phyloP scores from a whole-genome alignment of 208 protist genomes.

The Leishmania braziliensis region DNA sequence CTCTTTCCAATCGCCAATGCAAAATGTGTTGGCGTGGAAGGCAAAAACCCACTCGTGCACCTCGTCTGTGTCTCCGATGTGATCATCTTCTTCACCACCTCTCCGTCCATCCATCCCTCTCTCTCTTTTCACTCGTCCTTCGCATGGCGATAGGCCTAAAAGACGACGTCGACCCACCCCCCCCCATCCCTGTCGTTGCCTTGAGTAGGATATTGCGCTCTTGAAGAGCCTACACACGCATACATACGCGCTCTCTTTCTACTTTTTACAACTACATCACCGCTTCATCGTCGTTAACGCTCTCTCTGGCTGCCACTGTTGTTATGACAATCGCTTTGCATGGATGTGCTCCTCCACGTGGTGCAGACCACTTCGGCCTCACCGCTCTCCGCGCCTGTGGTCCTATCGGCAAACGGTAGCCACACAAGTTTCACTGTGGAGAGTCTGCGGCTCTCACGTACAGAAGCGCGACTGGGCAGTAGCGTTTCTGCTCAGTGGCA shows the following conservation, averaged over 20 bases:
- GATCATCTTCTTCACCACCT: neutral
- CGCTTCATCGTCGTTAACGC: neutral
- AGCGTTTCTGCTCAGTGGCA: neutral
- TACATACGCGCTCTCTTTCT: neutral
- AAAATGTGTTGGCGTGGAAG: neutral
- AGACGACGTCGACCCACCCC: neutral
- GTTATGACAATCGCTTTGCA: neutral
- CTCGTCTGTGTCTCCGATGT: neutral
- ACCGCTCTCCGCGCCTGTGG: neutral
- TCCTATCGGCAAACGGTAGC: neutral
- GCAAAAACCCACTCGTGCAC: neutral
- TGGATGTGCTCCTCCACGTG: slow-evolving; percentile 23
- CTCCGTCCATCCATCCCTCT: neutral
- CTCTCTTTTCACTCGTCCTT: neutral
- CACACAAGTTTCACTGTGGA: neutral
- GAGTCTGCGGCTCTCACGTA: neutral
- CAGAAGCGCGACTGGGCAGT: neutral
- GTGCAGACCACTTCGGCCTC: neutral
- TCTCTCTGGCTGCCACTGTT: neutral
- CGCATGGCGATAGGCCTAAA: neutral
- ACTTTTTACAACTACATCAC: neutral
- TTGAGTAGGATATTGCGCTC: neutral
- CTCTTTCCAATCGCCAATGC: neutral
- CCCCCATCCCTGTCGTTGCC: neutral
- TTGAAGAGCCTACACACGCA: neutral